Base-by-base conservation (phyloP, 164 flowering plant genomes). In the Magnolia changhungtana region DNA sequence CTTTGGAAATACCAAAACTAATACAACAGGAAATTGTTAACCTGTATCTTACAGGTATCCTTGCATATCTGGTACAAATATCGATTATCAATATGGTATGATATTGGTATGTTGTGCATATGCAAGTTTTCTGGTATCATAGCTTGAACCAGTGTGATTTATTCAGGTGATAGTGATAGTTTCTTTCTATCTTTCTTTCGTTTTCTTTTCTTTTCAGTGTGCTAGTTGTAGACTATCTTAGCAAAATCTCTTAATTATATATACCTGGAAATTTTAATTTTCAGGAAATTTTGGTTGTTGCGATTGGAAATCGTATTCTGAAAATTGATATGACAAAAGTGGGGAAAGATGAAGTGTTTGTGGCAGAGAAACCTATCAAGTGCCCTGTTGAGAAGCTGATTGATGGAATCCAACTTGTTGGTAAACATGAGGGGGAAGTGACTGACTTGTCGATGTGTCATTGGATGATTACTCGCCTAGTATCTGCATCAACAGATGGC, bases 401-500 rank as follows among this genome's bases (percentile, higher is more conserved):
- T 83, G 92, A 94, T 82, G 98, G 99, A 61, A 82, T 96, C 73
- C 96, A 92, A 72, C 75, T 89, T 78, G 90, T 94, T 79, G 98
- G 99, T 67, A 88, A 81, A 78, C 99, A 96, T 82, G 99, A 92
- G 31, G 97, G 90, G 67, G 98, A 91, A 83, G 93, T 96, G 68
- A 94, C 98, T 65, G 98, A 96, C 82, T 78, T 96, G 77, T 96
- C 99, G 23, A 92, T 94, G 93, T 91, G 98, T 82, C 97, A 94
- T 58, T 94, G 98, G 99, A 94, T 93, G 96, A 91, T 89, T 4
- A 88, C 93, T 23, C 96, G 98, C 50, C 81, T 94, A 80, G 98
- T 87, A 76, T 94, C 99, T 72, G 92, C 98, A 71, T 96, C 99
- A 58, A 83, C 83, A 52, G 99, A 96, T 92, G 99, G 99, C 82